Conservation (phyloP, 148 eudicot genomes). For the Linanthus parryae region DNA sequence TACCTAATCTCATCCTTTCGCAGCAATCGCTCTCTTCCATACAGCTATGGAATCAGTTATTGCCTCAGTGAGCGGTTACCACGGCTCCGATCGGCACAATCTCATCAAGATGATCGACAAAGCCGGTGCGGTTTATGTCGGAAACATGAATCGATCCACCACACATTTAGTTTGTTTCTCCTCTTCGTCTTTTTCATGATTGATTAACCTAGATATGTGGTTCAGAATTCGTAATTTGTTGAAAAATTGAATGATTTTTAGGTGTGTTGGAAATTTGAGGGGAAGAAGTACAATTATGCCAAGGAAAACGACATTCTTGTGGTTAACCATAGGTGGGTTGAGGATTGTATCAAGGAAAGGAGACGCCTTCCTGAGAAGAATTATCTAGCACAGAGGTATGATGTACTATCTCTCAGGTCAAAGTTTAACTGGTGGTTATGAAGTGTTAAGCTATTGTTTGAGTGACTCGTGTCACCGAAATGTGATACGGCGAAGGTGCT, state of each 20-base stretch:
- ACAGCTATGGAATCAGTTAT: conserved; percentile 66
- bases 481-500: too few species aligned
- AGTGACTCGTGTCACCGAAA: too few species aligned
- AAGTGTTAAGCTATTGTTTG: too few species aligned
- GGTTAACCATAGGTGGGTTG: conserved; percentile 87
- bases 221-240: background rate
- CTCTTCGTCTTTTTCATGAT: background rate
- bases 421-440: too few species aligned
- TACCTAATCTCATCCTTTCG: too few species aligned
- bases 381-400: conserved; percentile 55
- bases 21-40: too few species aligned
- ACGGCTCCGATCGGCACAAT: conserved; percentile 56
- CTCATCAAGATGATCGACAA: conserved; percentile 55
- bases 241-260: conserved; percentile 18
- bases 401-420: too few species aligned
- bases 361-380: conserved; percentile 59
- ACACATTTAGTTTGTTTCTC: conserved; percentile 64
- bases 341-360: conserved; percentile 64
- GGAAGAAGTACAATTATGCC: conserved; percentile 66
- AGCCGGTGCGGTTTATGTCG: conserved; percentile 68
- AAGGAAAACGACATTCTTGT: conserved; percentile 43
- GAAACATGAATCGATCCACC: conserved; percentile 44
- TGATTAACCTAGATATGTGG: background rate
- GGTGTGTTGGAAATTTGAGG: conserved; percentile 89
- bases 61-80: conserved; percentile 81